These are phyloP conservation scores for Termitomyces sp. DNA, from an alignment of 1,284 basidiomycete species.

Conservation along the genomic window DNA sequence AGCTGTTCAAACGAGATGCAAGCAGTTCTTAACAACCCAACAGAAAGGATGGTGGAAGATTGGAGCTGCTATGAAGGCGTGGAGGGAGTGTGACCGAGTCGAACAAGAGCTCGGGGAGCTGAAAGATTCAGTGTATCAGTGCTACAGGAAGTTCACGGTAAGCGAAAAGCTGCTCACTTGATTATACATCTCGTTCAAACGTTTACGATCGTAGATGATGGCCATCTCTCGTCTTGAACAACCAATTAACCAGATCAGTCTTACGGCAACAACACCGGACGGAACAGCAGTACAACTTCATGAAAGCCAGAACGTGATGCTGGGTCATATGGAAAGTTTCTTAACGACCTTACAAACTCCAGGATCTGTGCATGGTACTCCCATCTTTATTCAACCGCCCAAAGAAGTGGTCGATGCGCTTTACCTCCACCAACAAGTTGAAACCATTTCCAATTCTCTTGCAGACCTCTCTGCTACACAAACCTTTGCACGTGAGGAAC, in stretches of 20 bases:
- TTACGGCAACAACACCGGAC: constrained; percentile 6
- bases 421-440: constrained; percentile 13
- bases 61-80: constrained; percentile 6
- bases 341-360: constrained; percentile 9
- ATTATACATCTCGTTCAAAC: neutral
- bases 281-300: constrained; percentile 5
- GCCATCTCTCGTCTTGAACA: constrained; percentile 15
- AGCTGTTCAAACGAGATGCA: constrained; percentile 4
- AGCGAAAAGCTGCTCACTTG: neutral
- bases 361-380: neutral
- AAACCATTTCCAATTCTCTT: constrained; percentile 12
- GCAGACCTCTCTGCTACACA: constrained; percentile 3
- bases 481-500: constrained; percentile 9
- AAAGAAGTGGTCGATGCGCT: constrained; percentile 6
- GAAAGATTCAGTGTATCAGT: constrained; percentile 13
- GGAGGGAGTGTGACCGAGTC: constrained; percentile 11
- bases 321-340: constrained; percentile 14
- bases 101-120: constrained; percentile 14
- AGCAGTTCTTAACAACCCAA: neutral
- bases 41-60: constrained; percentile 14
- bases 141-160: constrained; percentile 18
- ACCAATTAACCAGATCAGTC: constrained; percentile 4
- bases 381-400: constrained; percentile 7
- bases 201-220: constrained; percentile 7
- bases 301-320: constrained; percentile 9